Base-by-base conservation (phyloP, 2,329 filamentous ascomycete genomes). In the Ascosphaera apis region DNA sequence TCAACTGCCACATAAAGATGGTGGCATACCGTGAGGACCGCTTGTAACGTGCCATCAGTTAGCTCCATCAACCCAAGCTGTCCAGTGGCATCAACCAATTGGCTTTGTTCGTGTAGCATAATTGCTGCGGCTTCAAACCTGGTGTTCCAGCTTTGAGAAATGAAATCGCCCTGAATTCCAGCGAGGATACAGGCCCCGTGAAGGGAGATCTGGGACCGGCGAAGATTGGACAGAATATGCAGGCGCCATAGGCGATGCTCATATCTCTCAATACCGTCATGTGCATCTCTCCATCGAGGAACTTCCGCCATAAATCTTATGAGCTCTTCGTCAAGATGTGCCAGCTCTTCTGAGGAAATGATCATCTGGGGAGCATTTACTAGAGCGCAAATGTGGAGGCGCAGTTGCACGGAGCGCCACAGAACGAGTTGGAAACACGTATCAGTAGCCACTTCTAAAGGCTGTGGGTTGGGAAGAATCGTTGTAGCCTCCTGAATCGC, bases 181-280 rank as follows among this genome's bases (percentile, higher is more conserved):
- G 54, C 53, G 16, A 56, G 49, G 11, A 51, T 52, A 36, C 54
- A 56, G 4, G 52, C 53, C 0, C 53, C 55, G 40, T 57, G 54
- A 4, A 57, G 44, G 1, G 53, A 55, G n/a, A 58, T 41, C 15
- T 57, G 46, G 6, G 44, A 48, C 4, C 55, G 53, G 3, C 48
- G 48, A 11, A 57, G 39, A 36, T 51, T 54, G 3, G 47, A 48
- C 31, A 55, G 52, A 9, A 57, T 41, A 8, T 53, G 43, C 1
- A 51, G 43, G 36, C 48, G 52, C 42, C 52, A 49, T 15, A 57
- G 37, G 16, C 49, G 46, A 16, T 49, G 46, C 1, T 39, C 40
- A 7, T 44, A 40, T 1, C 42, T 31, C 17, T 50, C 46, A 11
- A 39, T 44, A 4, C 42, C 16, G 2, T 48, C 43, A 0, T 44